phyloP scores from a whole-genome alignment of 306 rosid genomes.

The Astragalus membranaceus region DNA sequence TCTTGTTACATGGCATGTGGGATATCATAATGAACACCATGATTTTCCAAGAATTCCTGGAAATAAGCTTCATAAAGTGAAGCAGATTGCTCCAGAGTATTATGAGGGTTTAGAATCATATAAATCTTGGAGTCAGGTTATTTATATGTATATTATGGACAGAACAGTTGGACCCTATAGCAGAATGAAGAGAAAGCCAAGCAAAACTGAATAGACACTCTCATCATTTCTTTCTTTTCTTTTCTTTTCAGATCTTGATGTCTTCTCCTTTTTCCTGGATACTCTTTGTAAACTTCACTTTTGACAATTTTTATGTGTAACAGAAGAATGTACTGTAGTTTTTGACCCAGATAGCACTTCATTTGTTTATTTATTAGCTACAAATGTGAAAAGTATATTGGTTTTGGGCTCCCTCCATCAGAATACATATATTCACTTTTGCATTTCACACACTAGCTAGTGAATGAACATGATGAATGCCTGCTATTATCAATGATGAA shows the following conservation, averaged over 20 bases:
- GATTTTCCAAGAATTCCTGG: constrained; percentile 91
- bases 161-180: constrained; percentile 78
- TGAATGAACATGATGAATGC: too few relatives aligned
- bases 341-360: constrained; percentile 17
- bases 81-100: constrained; percentile 77
- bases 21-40: constrained; percentile 91
- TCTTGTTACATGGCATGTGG: constrained; percentile 81
- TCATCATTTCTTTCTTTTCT: not conserved
- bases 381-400: not conserved
- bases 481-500: not conserved
- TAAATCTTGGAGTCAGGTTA: constrained; percentile 77
- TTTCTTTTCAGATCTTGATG: not conserved
- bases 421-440: not conserved
- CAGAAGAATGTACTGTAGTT: constrained; percentile 24
- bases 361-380: constrained; percentile 27
- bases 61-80: constrained; percentile 78
- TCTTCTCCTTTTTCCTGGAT: constrained; percentile 6
- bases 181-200: constrained; percentile 76
- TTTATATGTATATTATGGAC: constrained; percentile 80
- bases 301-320: constrained; percentile 11
- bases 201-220: constrained; percentile 38
- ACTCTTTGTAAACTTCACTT: not conserved
- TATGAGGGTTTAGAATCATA: constrained; percentile 56
- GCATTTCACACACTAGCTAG: too few relatives aligned
- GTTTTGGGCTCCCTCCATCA: not conserved